Conservation (phyloP, 768 basidiomycete genomes). For the Nidula microcarpa region DNA sequence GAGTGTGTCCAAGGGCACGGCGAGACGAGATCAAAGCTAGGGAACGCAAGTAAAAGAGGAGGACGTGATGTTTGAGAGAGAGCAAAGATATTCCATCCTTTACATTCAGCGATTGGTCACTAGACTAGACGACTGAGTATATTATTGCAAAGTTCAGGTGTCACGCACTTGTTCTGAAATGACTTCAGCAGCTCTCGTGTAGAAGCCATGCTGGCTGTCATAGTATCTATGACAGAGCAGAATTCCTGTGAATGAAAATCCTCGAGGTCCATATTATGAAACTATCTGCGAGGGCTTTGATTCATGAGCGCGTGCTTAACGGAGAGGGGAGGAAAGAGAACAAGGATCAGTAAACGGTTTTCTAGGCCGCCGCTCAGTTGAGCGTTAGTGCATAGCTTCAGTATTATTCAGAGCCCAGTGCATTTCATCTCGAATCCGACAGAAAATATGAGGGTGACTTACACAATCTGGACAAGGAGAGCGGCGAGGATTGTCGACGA, state of each 20-base stretch:
- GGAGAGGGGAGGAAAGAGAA: slow-evolving; percentile 5
- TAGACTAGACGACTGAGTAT: slow-evolving; percentile 9
- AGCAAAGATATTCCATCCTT: slow-evolving; percentile 88
- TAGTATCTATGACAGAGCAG: slow-evolving; percentile 41
- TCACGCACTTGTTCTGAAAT: not conserved
- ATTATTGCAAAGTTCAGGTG: not conserved
- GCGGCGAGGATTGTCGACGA: not conserved
- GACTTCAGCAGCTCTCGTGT: slow-evolving; percentile 45
- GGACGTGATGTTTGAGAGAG: slow-evolving; percentile 79
- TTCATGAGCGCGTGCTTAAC: not conserved
- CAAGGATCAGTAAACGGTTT: slow-evolving; percentile 45
- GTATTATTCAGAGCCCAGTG: slow-evolving; percentile 55
- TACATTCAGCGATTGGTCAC: slow-evolving; percentile 36
- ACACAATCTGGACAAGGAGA: not conserved
- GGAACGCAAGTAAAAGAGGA: slow-evolving; percentile 84
- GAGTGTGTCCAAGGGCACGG: slow-evolving; percentile 62
- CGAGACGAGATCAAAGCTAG: slow-evolving; percentile 72
- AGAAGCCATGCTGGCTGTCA: slow-evolving; percentile 61
- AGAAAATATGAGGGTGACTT: not conserved
- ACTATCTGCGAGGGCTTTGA: not conserved
- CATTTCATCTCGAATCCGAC: slow-evolving; percentile 40
- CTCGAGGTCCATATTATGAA: slow-evolving; percentile 14
- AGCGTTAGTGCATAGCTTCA: slow-evolving; percentile 27
- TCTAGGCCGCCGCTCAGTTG: slow-evolving; percentile 46
- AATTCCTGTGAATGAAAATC: slow-evolving; percentile 18